Conservation (phyloP, 192 early-diverging fungal species). For the Backusella tuberculispora region DNA sequence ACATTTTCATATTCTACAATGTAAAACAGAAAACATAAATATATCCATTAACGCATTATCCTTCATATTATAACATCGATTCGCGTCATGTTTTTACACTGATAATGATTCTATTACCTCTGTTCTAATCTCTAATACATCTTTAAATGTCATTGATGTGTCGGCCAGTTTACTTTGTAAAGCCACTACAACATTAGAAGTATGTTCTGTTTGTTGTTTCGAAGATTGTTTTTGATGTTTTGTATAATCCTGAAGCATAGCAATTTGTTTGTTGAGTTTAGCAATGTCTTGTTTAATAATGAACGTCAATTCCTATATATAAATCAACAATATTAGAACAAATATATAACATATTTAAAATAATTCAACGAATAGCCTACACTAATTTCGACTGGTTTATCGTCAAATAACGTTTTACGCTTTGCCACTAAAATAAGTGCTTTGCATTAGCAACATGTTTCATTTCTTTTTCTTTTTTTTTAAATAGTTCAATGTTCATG, state of each 20-base stretch:
- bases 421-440: conserved; percentile 73
- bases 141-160: conserved; percentile 91
- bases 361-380: conserved; percentile 35
- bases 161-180: conserved; percentile 91
- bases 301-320: conserved; percentile 78
- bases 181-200: conserved; percentile 87
- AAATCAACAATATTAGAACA: neutral
- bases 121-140: conserved; percentile 94
- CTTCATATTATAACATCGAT: neutral
- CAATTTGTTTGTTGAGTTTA: conserved; percentile 92
- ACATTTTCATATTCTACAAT: conserved; percentile 88
- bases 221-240: conserved; percentile 53
- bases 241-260: conserved; percentile 73
- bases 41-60: neutral
- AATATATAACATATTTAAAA: neutral
- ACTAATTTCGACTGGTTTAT: conserved; percentile 94
- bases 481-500: neutral
- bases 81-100: no score
- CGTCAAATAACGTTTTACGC: conserved; percentile 95
- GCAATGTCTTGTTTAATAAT: conserved; percentile 97
- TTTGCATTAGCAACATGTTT: neutral
- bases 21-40: conserved; percentile 8
- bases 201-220: conserved; percentile 88
- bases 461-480: neutral
- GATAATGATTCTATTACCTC: conserved; percentile 40